Evolutionary conservation across 176 grass and related monocot species (phyloP), one percentile per base, ranked within the genome.

Genomic region (Saccharum spontaneum): DNA sequence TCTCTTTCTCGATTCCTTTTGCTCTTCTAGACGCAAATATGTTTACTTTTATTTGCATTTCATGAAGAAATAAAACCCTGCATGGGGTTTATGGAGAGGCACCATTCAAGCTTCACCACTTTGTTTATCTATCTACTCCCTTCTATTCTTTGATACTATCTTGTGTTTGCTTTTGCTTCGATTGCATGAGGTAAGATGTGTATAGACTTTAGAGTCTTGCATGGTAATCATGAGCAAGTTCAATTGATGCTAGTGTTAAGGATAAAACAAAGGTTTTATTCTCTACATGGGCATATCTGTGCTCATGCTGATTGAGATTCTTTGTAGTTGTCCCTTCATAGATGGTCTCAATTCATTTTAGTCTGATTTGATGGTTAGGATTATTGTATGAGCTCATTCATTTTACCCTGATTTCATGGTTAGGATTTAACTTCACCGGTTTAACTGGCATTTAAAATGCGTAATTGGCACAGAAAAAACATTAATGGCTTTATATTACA

Each of bases 391-490:
- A 28, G 5, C 61, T 28, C 57, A 60, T 49, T 50, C 18, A 11
- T 82, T 76, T 10, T 69, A 12, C 57, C 63, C 71, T 11, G n/a
- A 17, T 77, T 82, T 77, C 36, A 33, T 57, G 22, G 15, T 61
- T 81, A 33, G 70, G 16, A 69, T 80, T 89, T 75, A 30, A 69
- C 30, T 69, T 62, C 3, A 61, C 57, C 16, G 7, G 70, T 76
- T 69, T 23, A 38, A 34, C 44, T 2, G 5, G 20, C 28, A 8
- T 84, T 85, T 75, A 77, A 82, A 72, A 48, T 66, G 67, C 28
- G 30, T 52, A 67, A 44, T 64, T 36, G 39, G n/a, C 78, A 72
- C 24, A 83, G 10, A 86, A 78, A 44, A 33, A 79, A 67, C 50
- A 55, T 59, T 75, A 73, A 6, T 33, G 3, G 14, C 20, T 79